These are phyloP conservation scores for Aspergillus steynii DNA, from an alignment of 495 filamentous ascomycete species.

Conservation along the genomic window DNA sequence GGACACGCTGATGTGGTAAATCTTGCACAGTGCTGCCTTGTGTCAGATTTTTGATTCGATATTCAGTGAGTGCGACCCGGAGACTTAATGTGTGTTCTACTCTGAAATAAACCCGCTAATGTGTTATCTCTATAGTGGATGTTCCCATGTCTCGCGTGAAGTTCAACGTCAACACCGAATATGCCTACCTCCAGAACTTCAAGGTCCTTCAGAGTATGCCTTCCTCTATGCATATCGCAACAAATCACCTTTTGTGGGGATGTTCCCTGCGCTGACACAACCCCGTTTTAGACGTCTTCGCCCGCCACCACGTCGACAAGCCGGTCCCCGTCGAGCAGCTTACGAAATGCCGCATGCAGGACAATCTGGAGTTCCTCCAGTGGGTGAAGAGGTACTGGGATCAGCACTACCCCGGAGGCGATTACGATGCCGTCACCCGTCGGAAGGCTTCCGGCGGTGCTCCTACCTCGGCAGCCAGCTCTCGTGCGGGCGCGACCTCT, in stretches of 20 bases:
- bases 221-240: constrained; percentile 3
- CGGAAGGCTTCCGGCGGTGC: constrained; percentile 77
- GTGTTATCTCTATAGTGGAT: constrained; percentile 59
- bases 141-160: constrained; percentile 95
- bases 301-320: constrained; percentile 81
- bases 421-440: constrained; percentile 86
- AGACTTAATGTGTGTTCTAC: background rate
- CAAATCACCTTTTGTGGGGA: background rate
- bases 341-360: constrained; percentile 98
- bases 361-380: constrained; percentile 98
- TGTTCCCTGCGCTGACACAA: background rate
- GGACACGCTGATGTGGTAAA: constrained; percentile 21
- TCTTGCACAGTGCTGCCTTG: constrained; percentile 74
- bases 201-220: constrained; percentile 90
- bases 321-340: constrained; percentile 84
- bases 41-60: constrained; percentile 98
- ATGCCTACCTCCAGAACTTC: constrained; percentile 96
- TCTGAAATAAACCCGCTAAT: constrained; percentile 16
- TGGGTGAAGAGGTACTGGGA: constrained; percentile 97
- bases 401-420: constrained; percentile 92
- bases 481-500: constrained; percentile 44
- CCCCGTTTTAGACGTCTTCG: constrained; percentile 66
- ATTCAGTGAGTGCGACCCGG: constrained; percentile 60
- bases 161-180: constrained; percentile 96
- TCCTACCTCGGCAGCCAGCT: constrained; percentile 42